These are phyloP conservation scores for Kwoniella botswanensis DNA, from an alignment of 768 basidiomycete genomes.

Conservation along the genomic window DNA sequence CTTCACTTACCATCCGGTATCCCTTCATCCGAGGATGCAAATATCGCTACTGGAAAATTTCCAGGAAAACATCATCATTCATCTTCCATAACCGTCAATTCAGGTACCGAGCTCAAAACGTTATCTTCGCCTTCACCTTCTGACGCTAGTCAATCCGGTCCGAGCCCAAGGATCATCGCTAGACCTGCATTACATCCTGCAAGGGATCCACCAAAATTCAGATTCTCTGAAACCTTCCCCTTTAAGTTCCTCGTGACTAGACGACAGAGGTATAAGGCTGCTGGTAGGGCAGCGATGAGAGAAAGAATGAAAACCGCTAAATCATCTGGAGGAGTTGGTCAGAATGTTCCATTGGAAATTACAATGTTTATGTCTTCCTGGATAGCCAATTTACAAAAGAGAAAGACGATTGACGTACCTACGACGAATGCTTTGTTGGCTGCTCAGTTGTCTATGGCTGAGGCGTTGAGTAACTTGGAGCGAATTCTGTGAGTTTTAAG, in stretches of 20 bases:
- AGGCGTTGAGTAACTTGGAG: conserved; percentile 48
- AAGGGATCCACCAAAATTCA: conserved; percentile 43
- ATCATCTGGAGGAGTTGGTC: conserved; percentile 38
- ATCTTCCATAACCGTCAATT: conserved; percentile 12
- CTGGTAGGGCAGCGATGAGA: conserved; percentile 25
- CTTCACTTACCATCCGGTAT: conserved; percentile 46
- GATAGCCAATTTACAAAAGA: conserved; percentile 43
- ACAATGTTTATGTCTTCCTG: conserved; percentile 52
- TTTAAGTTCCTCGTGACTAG: conserved; percentile 28
- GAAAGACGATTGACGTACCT: conserved; percentile 53
- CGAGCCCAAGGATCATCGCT: background rate
- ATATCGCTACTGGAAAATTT: conserved; percentile 25
- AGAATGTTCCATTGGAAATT: conserved; percentile 53
- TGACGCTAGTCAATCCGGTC: background rate
- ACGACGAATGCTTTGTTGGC: conserved; percentile 49
- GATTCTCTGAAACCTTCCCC: conserved; percentile 41
- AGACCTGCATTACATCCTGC: conserved; percentile 40
- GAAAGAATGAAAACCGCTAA: conserved; percentile 13
- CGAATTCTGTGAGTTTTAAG: conserved; percentile 39
- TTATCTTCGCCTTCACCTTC: conserved; percentile 1
- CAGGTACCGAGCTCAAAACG: conserved; percentile 1
- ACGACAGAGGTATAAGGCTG: conserved; percentile 30
- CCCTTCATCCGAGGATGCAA: conserved; percentile 34
- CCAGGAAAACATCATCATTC: conserved; percentile 23
- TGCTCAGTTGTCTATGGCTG: conserved; percentile 39